A percentile compares a stretch with the other conserved stretches of the same genome.
These are phyloP conservation scores for Russula abietina DNA, from an alignment of 768 basidiomycete species.

Conservation along the genomic window DNA sequence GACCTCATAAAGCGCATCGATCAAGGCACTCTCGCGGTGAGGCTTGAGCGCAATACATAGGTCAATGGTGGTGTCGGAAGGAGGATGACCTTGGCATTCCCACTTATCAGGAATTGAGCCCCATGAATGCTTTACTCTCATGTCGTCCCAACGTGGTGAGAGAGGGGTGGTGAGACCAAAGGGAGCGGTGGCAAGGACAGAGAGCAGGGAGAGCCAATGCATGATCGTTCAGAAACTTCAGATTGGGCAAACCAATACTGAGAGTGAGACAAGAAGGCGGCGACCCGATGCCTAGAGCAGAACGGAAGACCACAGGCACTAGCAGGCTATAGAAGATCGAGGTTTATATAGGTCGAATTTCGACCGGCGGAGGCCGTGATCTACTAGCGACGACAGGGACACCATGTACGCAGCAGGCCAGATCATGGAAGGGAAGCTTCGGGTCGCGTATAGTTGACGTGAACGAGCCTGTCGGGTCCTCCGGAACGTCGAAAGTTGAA, in stretches of 20 bases:
- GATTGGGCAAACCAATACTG: not conserved
- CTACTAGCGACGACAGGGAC: not conserved
- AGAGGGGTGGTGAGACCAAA: slow-evolving; percentile 5
- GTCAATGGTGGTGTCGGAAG: slow-evolving; percentile 16
- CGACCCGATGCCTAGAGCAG: not conserved
- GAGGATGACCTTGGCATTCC: slow-evolving; percentile 7
- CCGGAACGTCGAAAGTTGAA: too few species aligned
- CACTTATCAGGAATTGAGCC: slow-evolving; percentile 8
- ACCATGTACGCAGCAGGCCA: not conserved
- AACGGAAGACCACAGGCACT: not conserved
- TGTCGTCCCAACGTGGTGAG: slow-evolving; percentile 13
- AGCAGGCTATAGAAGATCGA: not conserved
- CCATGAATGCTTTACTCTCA: slow-evolving; percentile 22
- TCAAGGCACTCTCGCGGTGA: slow-evolving; percentile 12
- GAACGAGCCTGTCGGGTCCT: too few species aligned
- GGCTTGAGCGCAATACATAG: slow-evolving; percentile 19
- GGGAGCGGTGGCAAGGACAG: not conserved
- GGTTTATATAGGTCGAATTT: not conserved
- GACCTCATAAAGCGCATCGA: slow-evolving; percentile 21
- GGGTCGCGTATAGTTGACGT: too few species aligned
- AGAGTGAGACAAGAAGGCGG: not conserved
- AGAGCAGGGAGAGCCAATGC: slow-evolving; percentile 4
- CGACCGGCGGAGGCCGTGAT: not conserved
- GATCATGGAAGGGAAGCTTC: too few species aligned
- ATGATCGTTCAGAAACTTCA: too few species aligned